These are phyloP conservation scores for Rutstroemia sp. DNA, from an alignment of 2,329 filamentous ascomycete genomes.

Conservation along the genomic window DNA sequence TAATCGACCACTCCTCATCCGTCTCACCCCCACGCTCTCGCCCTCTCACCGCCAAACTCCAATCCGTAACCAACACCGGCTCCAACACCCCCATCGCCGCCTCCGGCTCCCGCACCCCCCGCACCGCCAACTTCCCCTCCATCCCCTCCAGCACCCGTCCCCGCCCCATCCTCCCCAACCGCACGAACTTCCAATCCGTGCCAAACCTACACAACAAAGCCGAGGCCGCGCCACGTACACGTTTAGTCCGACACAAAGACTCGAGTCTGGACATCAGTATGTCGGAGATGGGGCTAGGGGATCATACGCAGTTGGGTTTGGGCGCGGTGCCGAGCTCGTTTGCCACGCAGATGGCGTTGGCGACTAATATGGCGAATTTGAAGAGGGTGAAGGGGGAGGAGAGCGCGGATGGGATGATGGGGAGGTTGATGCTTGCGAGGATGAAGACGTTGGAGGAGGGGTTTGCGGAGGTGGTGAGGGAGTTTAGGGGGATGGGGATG, in stretches of 20 bases:
- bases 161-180: conserved; percentile 47
- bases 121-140: conserved; percentile 30
- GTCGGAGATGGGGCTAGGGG: conserved; percentile 61
- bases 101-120: conserved; percentile 19
- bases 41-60: conserved; percentile 29
- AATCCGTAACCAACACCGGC: conserved; percentile 21
- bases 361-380: conserved; percentile 52
- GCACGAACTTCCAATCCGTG: conserved; percentile 46
- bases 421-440: conserved; percentile 72
- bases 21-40: conserved; percentile 32
- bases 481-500: conserved; percentile 42
- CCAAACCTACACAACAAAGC: conserved; percentile 38
- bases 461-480: conserved; percentile 77
- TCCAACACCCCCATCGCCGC: conserved; percentile 18
- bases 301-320: conserved; percentile 40
- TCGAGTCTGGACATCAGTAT: conserved; percentile 63
- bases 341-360: conserved; percentile 72
- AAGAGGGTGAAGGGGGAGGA: conserved; percentile 31
- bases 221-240: conserved; percentile 11
- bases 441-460: conserved; percentile 94
- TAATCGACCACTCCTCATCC: conserved; percentile 36
- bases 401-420: conserved; percentile 62
- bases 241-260: conserved; percentile 29
- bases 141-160: conserved; percentile 36
- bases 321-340: conserved; percentile 67